Base-by-base conservation (phyloP, 1,139 yeast genomes). In the Saccharomyces hybrid region DNA sequence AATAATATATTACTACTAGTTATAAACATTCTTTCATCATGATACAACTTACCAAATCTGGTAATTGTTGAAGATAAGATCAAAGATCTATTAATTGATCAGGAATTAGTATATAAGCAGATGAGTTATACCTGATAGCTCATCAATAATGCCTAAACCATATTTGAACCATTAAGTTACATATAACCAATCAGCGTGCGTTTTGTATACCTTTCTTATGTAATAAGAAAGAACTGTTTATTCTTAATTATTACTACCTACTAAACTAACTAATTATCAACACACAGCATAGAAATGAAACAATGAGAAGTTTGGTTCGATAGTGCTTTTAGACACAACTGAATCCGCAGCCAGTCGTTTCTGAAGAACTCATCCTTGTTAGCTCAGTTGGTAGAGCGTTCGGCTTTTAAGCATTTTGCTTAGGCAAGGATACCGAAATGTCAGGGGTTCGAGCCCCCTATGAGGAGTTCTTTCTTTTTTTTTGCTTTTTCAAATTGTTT, bases 401-500 rank as follows among this genome's bases (percentile, higher is more conserved):
- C 68, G 69, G 67, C 68, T 66, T 67, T 67, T 67, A 65, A 59
- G 64, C 64, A 57, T 38, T 41, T 51, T 38, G 63, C 59, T 64
- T 58, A 60, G 56, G 59, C 69, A 61, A 64, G 68, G 69, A 60
- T 55, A 67, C 69, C 70, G 71, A 68, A 67, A 67, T 67, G 71
- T 67, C 71, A 68, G 71, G 71, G 70, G 71, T 68, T 68, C 71
- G 71, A 68, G 69, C 71, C 71, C 72, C 71, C 71, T 67, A 67
- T 67, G 71, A 67, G 71, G 71, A 67, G 71, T 67, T 67, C 68
- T 59, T 55, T 21, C 41, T 55, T 55, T 59, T 55, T 55, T 55
- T 59, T 58, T 52, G n/a, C 16, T 51, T 19, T 50, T 50, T 12
- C n/a, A 26, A n/a, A 14, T 14, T 21, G 7, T 46, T 41, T 41